Evolutionary conservation across 1,284 basidiomycete species (phyloP).

Genomic region (Ceratobasidium sp.): DNA sequence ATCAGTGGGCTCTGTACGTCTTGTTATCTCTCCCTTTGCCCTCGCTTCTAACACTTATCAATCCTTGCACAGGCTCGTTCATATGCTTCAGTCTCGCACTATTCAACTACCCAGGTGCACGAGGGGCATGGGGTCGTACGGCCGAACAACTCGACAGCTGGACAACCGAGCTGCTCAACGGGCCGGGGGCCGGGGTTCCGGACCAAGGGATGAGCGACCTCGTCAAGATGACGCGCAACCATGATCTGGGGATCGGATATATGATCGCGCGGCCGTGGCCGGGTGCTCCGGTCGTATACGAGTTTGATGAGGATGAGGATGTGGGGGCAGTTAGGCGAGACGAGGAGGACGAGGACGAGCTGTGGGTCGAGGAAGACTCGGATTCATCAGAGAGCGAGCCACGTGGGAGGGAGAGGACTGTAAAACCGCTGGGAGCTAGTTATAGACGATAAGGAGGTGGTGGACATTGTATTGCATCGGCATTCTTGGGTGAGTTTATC

Average conservation of each 20-base stretch:
- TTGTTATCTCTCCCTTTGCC: neutral
- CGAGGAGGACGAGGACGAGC: constrained; percentile 2
- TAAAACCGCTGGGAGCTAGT: constrained; percentile 25
- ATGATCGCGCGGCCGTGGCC: constrained; percentile 34
- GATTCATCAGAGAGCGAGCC: constrained; percentile 31
- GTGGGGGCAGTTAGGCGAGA: neutral
- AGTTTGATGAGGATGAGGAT: constrained; percentile 31
- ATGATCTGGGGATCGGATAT: constrained; percentile 77
- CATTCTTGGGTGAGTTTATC: neutral
- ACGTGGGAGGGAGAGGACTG: constrained; percentile 7
- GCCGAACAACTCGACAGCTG: constrained; percentile 72
- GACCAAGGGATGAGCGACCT: constrained; percentile 69
- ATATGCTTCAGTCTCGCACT: constrained; percentile 78
- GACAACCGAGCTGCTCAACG: constrained; percentile 70
- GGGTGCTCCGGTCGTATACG: constrained; percentile 26
- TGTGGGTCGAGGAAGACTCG: constrained; percentile 20
- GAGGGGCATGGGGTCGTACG: constrained; percentile 72
- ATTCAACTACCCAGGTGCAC: constrained; percentile 69
- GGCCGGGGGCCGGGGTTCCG: constrained; percentile 54
- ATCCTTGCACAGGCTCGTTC: constrained; percentile 65
- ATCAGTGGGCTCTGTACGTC: constrained; percentile 79
- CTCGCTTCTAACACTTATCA: constrained; percentile 17
- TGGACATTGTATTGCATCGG: neutral
- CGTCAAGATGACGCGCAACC: constrained; percentile 76
- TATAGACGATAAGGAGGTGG: neutral